A percentile compares a stretch with the other conserved stretches of the same genome.
phyloP scores from a whole-genome alignment of 306 rosid species.

The Cucumis melo region DNA sequence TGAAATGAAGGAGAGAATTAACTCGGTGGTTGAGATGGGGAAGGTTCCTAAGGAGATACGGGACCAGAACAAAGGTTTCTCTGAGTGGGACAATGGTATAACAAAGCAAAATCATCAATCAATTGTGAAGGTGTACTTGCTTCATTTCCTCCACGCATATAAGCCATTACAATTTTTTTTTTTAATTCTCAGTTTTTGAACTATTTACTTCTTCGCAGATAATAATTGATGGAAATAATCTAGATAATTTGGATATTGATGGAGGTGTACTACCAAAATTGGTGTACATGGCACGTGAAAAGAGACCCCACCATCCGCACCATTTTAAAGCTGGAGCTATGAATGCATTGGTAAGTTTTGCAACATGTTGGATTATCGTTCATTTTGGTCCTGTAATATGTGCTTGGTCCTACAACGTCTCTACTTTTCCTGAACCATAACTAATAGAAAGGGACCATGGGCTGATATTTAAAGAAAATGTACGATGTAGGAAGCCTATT shows the following conservation, averaged over 20 bases:
- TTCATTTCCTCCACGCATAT: neutral
- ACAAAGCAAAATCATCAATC: constrained; percentile 52
- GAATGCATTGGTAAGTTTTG: constrained; percentile 39
- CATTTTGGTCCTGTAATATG: neutral
- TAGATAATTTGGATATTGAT: constrained; percentile 23
- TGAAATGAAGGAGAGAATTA: constrained; percentile 48
- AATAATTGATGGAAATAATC: constrained; percentile 41
- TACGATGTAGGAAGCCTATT: neutral
- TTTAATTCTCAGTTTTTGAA: neutral
- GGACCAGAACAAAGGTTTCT: constrained; percentile 31
- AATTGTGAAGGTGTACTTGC: constrained; percentile 35
- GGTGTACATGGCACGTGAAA: constrained; percentile 62
- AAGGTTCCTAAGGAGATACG: constrained; percentile 26
- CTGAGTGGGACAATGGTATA: constrained; percentile 35
- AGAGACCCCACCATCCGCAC: constrained; percentile 44
- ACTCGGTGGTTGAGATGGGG: constrained; percentile 17
- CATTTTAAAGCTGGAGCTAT: constrained; percentile 73
- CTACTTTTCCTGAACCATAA: neutral
- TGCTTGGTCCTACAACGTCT: neutral
- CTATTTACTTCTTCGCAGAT: constrained; percentile 15
- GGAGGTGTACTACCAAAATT: constrained; percentile 34
- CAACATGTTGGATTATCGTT: neutral
- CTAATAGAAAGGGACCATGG: neutral
- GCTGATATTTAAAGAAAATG: neutral
- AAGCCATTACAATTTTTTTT: neutral